Conservation (phyloP, 495 filamentous ascomycete species). For the Letharia lupina region DNA sequence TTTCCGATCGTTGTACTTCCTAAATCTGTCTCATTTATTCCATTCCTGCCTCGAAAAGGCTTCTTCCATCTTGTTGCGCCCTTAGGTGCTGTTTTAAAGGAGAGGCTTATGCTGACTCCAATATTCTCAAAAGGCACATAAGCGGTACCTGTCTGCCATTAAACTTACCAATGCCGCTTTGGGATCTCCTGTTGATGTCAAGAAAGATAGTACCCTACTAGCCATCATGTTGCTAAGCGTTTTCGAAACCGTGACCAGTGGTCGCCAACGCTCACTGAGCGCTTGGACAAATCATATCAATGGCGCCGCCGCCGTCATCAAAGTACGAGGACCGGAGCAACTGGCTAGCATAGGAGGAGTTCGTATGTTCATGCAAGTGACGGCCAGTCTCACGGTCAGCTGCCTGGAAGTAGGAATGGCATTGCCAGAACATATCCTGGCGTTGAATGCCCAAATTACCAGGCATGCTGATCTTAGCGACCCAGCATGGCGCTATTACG, state of each 20-base stretch:
- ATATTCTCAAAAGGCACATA: neutral
- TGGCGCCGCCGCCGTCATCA: constrained; percentile 49
- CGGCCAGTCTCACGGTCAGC: neutral
- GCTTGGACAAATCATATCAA: constrained; percentile 54
- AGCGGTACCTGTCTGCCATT: constrained; percentile 43
- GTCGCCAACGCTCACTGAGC: constrained; percentile 36
- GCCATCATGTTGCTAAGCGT: constrained; percentile 49
- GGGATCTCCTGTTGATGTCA: constrained; percentile 42
- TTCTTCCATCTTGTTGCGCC: neutral
- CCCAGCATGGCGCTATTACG: neutral
- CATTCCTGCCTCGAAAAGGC: neutral
- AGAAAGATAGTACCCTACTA: constrained; percentile 53
- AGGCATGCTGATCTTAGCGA: neutral
- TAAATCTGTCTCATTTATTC: neutral
- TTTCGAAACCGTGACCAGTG: constrained; percentile 45
- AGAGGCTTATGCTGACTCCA: neutral
- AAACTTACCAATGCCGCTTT: constrained; percentile 45
- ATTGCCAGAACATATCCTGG: neutral
- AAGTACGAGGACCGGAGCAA: constrained; percentile 48
- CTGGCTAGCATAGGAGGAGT: constrained; percentile 26
- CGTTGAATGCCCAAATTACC: neutral
- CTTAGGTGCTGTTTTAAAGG: neutral
- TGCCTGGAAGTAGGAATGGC: neutral
- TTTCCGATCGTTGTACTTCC: neutral
- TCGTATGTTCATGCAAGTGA: neutral